phyloP scores from a whole-genome alignment of 768 basidiomycete species.

The Collybia sordida region DNA sequence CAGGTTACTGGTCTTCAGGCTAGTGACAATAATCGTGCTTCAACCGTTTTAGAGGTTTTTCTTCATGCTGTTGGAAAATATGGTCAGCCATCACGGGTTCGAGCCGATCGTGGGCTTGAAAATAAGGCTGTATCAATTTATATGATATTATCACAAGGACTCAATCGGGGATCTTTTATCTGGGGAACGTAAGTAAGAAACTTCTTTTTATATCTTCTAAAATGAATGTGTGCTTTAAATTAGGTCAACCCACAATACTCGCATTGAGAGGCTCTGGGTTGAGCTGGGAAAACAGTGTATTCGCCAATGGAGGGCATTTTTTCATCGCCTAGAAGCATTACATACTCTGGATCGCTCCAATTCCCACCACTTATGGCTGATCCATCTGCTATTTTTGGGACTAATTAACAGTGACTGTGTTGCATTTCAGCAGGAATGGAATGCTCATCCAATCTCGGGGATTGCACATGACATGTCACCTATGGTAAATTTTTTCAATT shows the following conservation, averaged over 20 bases:
- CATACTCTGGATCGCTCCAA: constrained; percentile 27
- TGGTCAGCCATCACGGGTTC: constrained; percentile 27
- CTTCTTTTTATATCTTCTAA: background rate
- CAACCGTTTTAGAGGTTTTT: constrained; percentile 35
- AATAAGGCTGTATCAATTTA: constrained; percentile 32
- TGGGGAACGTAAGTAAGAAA: constrained; percentile 26
- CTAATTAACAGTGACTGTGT: constrained; percentile 23
- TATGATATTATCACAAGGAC: constrained; percentile 21
- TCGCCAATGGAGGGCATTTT: constrained; percentile 29
- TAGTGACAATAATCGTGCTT: constrained; percentile 35
- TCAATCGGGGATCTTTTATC: constrained; percentile 28
- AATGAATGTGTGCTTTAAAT: background rate
- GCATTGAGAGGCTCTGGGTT: constrained; percentile 37
- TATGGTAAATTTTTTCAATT: constrained; percentile 28
- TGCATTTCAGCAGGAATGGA: constrained; percentile 28
- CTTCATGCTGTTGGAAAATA: constrained; percentile 14
- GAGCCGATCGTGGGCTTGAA: constrained; percentile 40
- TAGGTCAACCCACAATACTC: constrained; percentile 27
- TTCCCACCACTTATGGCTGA: constrained; percentile 33
- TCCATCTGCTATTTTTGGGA: constrained; percentile 32
- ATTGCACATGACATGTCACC: constrained; percentile 21
- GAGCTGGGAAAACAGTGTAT: constrained; percentile 26
- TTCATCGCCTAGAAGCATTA: constrained; percentile 25
- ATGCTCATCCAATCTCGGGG: constrained; percentile 25
- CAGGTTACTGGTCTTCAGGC: constrained; percentile 25